These are phyloP conservation scores for Eucalyptus guilfoylei DNA, from an alignment of 345 rosid species.

Conservation along the genomic window DNA sequence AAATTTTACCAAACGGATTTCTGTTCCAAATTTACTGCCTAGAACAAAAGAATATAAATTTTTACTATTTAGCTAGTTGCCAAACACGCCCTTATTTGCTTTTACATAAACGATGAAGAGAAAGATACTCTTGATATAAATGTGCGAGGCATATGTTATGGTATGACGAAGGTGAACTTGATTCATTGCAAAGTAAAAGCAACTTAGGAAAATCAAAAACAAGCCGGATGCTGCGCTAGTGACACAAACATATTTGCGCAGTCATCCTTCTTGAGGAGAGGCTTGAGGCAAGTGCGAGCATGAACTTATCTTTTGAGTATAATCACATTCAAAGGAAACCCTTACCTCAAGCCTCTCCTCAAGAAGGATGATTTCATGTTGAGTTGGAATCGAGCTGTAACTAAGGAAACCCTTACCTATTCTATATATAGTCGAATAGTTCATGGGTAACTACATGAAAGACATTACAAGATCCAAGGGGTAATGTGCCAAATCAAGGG, in stretches of 20 bases:
- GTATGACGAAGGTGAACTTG: background rate
- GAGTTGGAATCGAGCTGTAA: background rate
- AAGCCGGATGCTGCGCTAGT: background rate
- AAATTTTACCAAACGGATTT: rapidly evolving
- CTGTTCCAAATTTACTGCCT: rapidly evolving
- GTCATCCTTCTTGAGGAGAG: background rate
- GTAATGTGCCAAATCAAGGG: background rate
- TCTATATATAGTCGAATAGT: background rate
- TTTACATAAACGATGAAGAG: background rate
- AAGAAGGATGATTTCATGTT: background rate
- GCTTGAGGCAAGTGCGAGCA: background rate
- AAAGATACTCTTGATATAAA: background rate
- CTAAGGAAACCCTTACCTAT: background rate
- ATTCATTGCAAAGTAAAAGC: background rate
- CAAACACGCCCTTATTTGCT: rapidly evolving
- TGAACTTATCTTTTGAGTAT: background rate
- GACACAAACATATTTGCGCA: background rate
- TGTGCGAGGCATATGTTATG: rapidly evolving
- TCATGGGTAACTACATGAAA: background rate
- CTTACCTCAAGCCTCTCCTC: no score
- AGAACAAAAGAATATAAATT: rapidly evolving
- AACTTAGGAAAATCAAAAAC: background rate
- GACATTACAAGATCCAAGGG: background rate
- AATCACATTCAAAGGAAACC: background rate
- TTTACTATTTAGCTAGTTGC: no score